Conservation (phyloP, 495 filamentous ascomycete genomes). For the Neurospora sp. region DNA sequence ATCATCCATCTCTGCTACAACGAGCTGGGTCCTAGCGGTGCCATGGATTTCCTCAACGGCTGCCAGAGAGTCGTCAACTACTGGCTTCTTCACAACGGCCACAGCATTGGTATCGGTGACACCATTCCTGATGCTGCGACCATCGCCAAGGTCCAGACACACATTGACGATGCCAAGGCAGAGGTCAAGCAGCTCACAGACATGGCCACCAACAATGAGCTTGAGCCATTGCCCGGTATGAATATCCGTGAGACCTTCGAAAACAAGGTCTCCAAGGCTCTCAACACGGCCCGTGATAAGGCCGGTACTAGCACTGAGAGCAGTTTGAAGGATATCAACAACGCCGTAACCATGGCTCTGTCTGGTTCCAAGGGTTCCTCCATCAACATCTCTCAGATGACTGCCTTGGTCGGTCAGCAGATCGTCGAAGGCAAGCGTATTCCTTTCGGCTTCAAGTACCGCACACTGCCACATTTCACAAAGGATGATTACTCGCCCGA, state of each 20-base stretch:
- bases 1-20: slow-evolving; percentile 96
- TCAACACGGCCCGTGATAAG: slow-evolving; percentile 92
- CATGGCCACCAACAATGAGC: slow-evolving; percentile 67
- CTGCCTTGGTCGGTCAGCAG: slow-evolving; percentile 91
- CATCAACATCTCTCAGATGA: slow-evolving; percentile 99
- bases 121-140: slow-evolving; percentile 84
- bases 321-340: slow-evolving; percentile 90
- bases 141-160: slow-evolving; percentile 69
- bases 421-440: slow-evolving; percentile 98
- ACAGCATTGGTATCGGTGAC: slow-evolving; percentile 97
- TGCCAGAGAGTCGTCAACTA: slow-evolving; percentile 88
- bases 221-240: slow-evolving; percentile 92
- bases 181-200: slow-evolving; percentile 65
- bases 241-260: slow-evolving; percentile 97
- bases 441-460: slow-evolving; percentile 98
- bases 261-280: slow-evolving; percentile 80
- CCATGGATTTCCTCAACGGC: slow-evolving; percentile 91
- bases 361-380: slow-evolving; percentile 96
- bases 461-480: slow-evolving; percentile 93
- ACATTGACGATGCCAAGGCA: slow-evolving; percentile 67
- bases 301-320: slow-evolving; percentile 86
- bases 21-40: slow-evolving; percentile 73
- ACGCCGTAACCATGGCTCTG: slow-evolving; percentile 87
- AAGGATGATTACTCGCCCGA: slow-evolving; percentile 98
- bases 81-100: slow-evolving; percentile 96